Base-by-base conservation (phyloP, 2,329 filamentous ascomycete species). In the Arthroderma uncinatum region DNA sequence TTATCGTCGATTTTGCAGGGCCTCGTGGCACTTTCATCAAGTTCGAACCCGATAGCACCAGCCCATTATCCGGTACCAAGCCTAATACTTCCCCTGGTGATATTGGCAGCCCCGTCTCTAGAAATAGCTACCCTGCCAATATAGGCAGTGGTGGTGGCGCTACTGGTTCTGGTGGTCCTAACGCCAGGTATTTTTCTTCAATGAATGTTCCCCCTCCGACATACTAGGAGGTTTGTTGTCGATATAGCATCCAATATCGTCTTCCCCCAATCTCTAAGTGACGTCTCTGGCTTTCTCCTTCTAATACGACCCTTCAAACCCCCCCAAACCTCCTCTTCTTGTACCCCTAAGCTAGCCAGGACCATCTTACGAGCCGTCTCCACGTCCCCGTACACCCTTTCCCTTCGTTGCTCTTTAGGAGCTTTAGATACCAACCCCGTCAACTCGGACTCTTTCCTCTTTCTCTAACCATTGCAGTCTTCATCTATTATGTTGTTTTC, bases 81-180 rank as follows among this genome's bases (percentile, higher is more conserved):
- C 68, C 69, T 21, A 74, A 72, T 62, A 67, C 73, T 56, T 74
- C 69, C 8, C 83, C 84, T 2, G 83, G 85, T 33, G 82, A 88
- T 68, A 86, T 88, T 60, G 83, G 84, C 44, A 88, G 85, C 66
- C 85, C 85, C 1, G 71, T 83, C 55, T 72, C 78, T 33, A 74
- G 78, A 30, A 71, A 67, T 58, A 73, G 69, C 53, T 65, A 71
- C 14, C 70, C 69, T 33, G 64, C 66, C n/a, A 68, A 72, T 61
- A 67, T 69, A 55, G 71, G 71, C 8, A 50, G 47, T 4, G 68
- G 73, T 30, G 66, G 67, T n/a, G 60, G 67, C 16, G 67, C 71
- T 21, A 65, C 48, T 4, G 55, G 66, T 52, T 63, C 70, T 19
- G 23, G 25, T 16, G 25, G n/a, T 9, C 16, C 47, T 30, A 50